These are phyloP conservation scores for Pseudohyphozyma bogoriensis DNA, from an alignment of 768 basidiomycete species.

Conservation along the genomic window DNA sequence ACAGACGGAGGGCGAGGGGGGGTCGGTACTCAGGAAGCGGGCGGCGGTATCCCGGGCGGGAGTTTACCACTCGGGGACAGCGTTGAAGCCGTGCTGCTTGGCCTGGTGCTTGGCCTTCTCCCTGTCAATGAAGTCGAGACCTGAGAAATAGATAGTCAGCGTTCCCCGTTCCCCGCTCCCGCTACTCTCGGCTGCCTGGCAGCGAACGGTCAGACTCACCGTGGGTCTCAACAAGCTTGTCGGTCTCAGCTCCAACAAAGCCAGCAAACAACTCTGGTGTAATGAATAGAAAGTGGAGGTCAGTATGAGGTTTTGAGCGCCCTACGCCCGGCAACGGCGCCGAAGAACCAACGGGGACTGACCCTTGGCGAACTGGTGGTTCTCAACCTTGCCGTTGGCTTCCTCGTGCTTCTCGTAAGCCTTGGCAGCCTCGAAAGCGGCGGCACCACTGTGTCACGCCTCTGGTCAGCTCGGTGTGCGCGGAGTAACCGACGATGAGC, in stretches of 20 bases:
- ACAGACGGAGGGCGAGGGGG: too few species aligned
- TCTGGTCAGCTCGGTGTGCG: too few species aligned
- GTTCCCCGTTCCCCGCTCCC: too few species aligned
- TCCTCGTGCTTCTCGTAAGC: constrained; percentile 37
- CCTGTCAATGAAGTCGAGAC: constrained; percentile 33
- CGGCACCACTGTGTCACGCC: background rate
- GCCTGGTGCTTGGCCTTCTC: constrained; percentile 34
- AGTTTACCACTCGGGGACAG: too few species aligned
- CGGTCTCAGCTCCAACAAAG: constrained; percentile 39
- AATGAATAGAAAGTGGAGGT: too few species aligned
- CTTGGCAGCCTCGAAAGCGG: constrained; percentile 3
- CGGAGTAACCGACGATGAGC: too few species aligned
- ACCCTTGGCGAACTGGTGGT: constrained; percentile 21
- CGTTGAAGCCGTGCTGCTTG: constrained; percentile 28
- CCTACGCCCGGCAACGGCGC: too few species aligned
- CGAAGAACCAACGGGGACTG: constrained; percentile 15
- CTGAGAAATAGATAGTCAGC: constrained; percentile 38
- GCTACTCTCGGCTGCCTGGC: background rate
- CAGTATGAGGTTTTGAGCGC: too few species aligned
- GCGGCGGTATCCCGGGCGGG: too few species aligned
- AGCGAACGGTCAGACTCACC: background rate
- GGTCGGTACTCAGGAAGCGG: too few species aligned
- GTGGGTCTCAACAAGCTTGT: constrained; percentile 31
- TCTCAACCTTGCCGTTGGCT: constrained; percentile 37
- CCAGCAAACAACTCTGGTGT: constrained; percentile 39